Conservation (phyloP, 306 rosid species). For the Vigna unguiculata region DNA sequence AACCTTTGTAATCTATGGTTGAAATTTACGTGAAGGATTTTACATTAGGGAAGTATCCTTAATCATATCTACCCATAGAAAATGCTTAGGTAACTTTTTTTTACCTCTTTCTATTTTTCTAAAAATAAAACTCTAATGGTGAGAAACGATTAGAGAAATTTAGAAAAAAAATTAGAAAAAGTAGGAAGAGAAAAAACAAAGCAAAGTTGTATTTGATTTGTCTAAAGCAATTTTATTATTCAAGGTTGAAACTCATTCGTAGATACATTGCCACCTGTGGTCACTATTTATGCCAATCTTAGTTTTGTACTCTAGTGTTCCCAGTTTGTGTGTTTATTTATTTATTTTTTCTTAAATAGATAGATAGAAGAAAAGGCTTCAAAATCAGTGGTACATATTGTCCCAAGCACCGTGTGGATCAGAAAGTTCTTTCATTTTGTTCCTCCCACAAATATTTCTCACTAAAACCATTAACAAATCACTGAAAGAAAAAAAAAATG, state of each 20-base stretch:
- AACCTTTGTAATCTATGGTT: background rate
- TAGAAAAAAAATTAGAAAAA: background rate
- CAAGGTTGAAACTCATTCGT: constrained; percentile 36
- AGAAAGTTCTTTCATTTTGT: constrained; percentile 48
- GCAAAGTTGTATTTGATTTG: background rate
- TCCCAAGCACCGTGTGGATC: constrained; percentile 59
- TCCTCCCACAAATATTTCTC: constrained; percentile 44
- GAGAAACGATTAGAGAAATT: background rate
- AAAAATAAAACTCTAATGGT: background rate
- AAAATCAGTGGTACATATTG: constrained; percentile 62
- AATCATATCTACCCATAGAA: background rate
- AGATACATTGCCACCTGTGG: background rate
- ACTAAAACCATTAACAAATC: constrained; percentile 42
- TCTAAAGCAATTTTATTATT: constrained; percentile 1
- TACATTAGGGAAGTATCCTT: background rate
- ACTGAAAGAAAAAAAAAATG: constrained; percentile 38
- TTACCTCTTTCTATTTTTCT: background rate
- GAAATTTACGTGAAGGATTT: background rate
- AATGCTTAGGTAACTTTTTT: background rate
- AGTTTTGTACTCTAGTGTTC: constrained; percentile 45
- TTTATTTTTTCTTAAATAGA: constrained; percentile 22
- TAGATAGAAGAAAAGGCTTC: constrained; percentile 35
- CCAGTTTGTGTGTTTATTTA: background rate
- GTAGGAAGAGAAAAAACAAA: background rate
- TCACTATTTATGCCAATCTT: background rate